phyloP scores from a whole-genome alignment of 2,329 filamentous ascomycete species.

The Xylariaceae sp. region DNA sequence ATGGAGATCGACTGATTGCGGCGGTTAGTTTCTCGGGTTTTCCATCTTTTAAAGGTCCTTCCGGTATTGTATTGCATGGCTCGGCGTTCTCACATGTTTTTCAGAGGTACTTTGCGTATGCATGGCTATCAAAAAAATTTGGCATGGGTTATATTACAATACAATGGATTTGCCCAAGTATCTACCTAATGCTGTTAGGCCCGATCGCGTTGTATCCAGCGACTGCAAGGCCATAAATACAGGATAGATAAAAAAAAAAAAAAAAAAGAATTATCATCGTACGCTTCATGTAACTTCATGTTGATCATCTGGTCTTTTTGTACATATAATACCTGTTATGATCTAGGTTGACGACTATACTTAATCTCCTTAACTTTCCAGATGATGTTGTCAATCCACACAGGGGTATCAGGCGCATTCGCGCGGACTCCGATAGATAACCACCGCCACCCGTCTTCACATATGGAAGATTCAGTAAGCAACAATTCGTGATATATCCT shows the following conservation, averaged over 20 bases:
- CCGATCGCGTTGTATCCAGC: background rate
- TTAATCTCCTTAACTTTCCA: slow-evolving; percentile 24
- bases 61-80: slow-evolving; percentile 22
- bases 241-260: background rate
- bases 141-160: background rate
- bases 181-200: background rate
- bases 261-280: background rate
- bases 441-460: slow-evolving; percentile 12
- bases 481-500: background rate
- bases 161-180: background rate
- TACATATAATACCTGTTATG: slow-evolving; percentile 14
- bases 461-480: background rate
- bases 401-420: slow-evolving; percentile 26
- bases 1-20: slow-evolving; percentile 17
- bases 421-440: slow-evolving; percentile 21
- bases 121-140: background rate
- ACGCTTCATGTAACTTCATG: background rate
- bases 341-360: slow-evolving; percentile 16
- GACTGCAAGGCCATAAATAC: background rate
- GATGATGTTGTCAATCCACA: slow-evolving; percentile 13
- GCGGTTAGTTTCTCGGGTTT: background rate
- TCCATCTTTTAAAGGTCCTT: background rate
- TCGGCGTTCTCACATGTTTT: slow-evolving; percentile 25
- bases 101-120: slow-evolving; percentile 6
- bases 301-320: slow-evolving; percentile 3